Evolutionary conservation across 148 eudicot genomes (phyloP), one percentile per base, ranked within the genome.

Genomic region (Camellia lanceoleosa): DNA sequence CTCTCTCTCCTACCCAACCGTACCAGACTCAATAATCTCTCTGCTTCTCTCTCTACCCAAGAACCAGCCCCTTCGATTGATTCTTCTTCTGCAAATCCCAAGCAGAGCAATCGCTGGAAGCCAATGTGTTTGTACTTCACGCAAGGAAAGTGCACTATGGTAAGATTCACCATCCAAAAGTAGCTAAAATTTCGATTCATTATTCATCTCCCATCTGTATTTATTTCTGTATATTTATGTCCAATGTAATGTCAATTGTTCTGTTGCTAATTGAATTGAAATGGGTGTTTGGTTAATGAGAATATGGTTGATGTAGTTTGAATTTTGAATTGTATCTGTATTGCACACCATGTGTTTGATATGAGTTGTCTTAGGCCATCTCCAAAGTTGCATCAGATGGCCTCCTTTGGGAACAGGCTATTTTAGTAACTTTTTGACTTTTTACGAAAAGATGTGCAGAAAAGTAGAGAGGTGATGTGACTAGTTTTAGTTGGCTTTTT

Each of bases 111-210:
- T 63, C 83, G 88, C n/a, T 95, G 98, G 98, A 95, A 88, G 81
- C 98, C 98, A 23, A 82, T 88, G 85, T 95, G 98, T 85, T 85
- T 95, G 80, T 95, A 95, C 71, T 85, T 82, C 83, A 87, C 97
- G 13, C 97, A 95, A 82, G 97, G 90, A 8, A 91, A 87, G 60
- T 95, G 99, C 84, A 92, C 99, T 10, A 83, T 51, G 97, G 97
- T 93, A 85, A 30, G 84, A 41, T 60, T 52, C 23, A 46, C 16
- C 70, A 1, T 18, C 19, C 6, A 7, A 13, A 61, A 75, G 41
- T 4, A 75, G 68, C 56, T 43, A 11, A 10, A 2, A 16, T 18
- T 15, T 69, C 47, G 10, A 69, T 10, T 46, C 30, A 46, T 66
- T 46, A 0, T 43, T 4, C 38, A 8, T 30, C 38, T 30, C 38